Base-by-base conservation (phyloP, 1,139 yeast species). In the Pichia sp. region DNA sequence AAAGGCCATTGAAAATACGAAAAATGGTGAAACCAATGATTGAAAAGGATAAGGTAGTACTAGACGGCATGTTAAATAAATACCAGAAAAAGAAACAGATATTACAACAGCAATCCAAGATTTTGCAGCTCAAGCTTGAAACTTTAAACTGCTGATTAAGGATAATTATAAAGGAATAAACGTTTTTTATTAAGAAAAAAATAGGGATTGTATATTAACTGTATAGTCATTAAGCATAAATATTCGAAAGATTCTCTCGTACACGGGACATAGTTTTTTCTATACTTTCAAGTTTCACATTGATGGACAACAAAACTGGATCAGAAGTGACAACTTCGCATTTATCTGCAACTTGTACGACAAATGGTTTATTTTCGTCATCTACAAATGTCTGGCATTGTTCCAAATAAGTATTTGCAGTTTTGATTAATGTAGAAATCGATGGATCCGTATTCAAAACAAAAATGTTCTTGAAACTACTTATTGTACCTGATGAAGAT, bases 271-370 rank as follows among this genome's bases (percentile, higher is more conserved):
- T 50, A 1, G 55, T 52, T 36, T 56, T 60, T 40, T 61, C 62
- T 24, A 62, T 44, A 43, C 64, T 61, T 33, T 59, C 63, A 34
- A 62, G 47, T 37, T 62, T 62, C 29, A 59, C 53, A 40, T 63
- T 56, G 12, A 61, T 54, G 0, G 62, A 56, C 10, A 62, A 43
- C 25, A 62, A 46, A n/a, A 62, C 54, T 1, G 66, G 66, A 42
- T 62, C 66, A n/a, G 62, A 54, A 7, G 64, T 61, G 24, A 61
- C 53, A 24, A 62, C 60, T 39, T 59, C 63, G 41, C 62, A 58
- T 6, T 54, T 51, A 25, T 61, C 63, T 28, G 44, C 46, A 2
- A 61, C 51, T 6, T 56, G 56, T 2, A 60, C 65, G 10, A 60
- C 65, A 26, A 41, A 42, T 3, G 65, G 58, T 8, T 49, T 35